phyloP scores from a whole-genome alignment of 305 asterid species.

The Withania somnifera region DNA sequence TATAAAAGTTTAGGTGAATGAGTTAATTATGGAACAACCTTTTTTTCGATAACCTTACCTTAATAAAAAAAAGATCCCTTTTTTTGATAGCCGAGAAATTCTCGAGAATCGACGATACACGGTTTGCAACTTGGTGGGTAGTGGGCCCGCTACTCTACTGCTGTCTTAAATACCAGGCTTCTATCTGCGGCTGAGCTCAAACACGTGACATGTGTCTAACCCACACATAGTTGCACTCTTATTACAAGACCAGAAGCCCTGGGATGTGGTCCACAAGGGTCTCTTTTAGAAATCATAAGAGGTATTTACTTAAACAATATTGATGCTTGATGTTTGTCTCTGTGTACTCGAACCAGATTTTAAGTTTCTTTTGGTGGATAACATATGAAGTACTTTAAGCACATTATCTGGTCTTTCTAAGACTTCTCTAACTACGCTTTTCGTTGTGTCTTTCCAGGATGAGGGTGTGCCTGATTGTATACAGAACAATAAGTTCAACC shows the following conservation, averaged over 20 bases:
- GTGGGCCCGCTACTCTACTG: not conserved
- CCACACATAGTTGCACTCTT: not conserved
- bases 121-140: not conserved
- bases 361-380: not conserved
- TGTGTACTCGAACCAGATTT: not conserved
- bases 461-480: conserved; percentile 39
- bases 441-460: conserved; percentile 43
- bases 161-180: not conserved
- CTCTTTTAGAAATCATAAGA: not conserved
- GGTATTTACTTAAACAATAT: not conserved
- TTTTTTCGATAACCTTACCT: not conserved
- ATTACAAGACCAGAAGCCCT: not conserved
- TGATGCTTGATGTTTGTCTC: not conserved
- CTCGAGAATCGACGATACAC: not conserved
- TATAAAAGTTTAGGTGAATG: not conserved
- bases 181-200: not conserved
- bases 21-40: not conserved
- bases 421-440: conserved; percentile 2
- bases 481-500: conserved; percentile 40
- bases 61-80: too few relatives aligned
- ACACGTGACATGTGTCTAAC: not conserved
- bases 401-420: not conserved
- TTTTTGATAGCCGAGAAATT: not conserved
- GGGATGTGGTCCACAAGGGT: not conserved
- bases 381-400: not conserved